Base-by-base conservation (phyloP, 2,329 filamentous ascomycete genomes). In the Elsinoe perseae region DNA sequence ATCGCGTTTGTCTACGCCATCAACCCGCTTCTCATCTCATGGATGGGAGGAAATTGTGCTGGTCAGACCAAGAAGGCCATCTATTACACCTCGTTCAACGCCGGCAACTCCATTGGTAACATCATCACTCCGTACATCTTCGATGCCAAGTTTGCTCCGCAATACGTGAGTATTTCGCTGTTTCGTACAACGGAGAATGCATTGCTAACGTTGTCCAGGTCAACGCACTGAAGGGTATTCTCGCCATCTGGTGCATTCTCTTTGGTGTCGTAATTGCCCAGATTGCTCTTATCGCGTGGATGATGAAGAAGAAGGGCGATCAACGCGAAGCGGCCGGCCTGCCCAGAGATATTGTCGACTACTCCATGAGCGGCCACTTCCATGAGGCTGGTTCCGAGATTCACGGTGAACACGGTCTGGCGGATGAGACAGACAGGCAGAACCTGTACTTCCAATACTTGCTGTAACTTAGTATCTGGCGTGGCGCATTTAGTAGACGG, bases 121-220 rank as follows among this genome's bases (percentile, higher is more conserved):
- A 58, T 58, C 16, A 56, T 58, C 57, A 58, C 57, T 6, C 57
- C 57, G n/a, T 56, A 58, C 16, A 58, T 56, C 10, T 58, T 58
- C 30, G 14, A 56, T 25, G 28, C 44, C 28, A 56, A 56, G 28
- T 56, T 56, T 20, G 57, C 57, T 2, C 57, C 57, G 14, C 53
- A 58, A 56, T 58, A 58, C 54, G 54, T 56, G 53, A 58, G 53
- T 54, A 0, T 16, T 27, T 21, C 27, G 8, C 12, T 27, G 8
- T 9, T n/a, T 36, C 18, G 14, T n/a, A 14, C 27, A 21, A 10
- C 14, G 25, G 4, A 6, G n/a, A 21, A 18, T 16, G 16, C 14
- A 18, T 16, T 36, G 30, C 38, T 38, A 50, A 25, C 21, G 12
- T 12, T n/a, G 2, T 30, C 3, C 20, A 58, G 56, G 32, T 44